Base-by-base conservation (phyloP, 345 rosid species). In the Syzygium aqueum region DNA sequence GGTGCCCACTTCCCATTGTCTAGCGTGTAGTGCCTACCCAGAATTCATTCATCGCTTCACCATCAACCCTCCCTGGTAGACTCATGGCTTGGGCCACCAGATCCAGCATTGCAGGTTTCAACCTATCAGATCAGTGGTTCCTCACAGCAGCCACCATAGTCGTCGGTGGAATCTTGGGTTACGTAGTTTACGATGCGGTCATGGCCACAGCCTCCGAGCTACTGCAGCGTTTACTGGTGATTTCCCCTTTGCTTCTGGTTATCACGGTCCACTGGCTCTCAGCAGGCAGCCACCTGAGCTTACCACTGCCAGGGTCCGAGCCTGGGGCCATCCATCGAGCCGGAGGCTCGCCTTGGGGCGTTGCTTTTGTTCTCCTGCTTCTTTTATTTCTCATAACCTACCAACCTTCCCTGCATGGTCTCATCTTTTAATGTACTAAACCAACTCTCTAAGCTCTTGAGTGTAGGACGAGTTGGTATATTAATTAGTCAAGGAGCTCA, bases 301-400 rank as follows among this genome's bases (percentile, higher is more conserved):
- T 94, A 57, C 93, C 93, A 2, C 88, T 94, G 78, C 94, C 94
- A 3, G 94, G 93, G 63, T 91, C 95, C 0, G 94, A 94, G 91
- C 95, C 93, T 2, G 91, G 86, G 11, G 92, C 93, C 87, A 91
- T 92, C 88, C 95, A 91, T 43, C 86, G 92, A 28, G 95, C 93
- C 5, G 94, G 94, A 1, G 94, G 94, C 84, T 94, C 95, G 0
- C 91, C 95, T 6, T 94, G 93, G 94, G 94, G 94, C 40, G 89
- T 94, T 5, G 94, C 94, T 28, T 84, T 86, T 40, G 90, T 92
- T 22, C 27, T 94, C 37, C 84, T 92, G 84, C 91, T 94, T 27
- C 94, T 92, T 40, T 84, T 89, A 86, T 88, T 89, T 56, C 94
- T 94, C 90, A 90, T 92, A 5, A 86, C 90, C 43, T 92, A 89